phyloP scores from a whole-genome alignment of 441 rosid species.

The Populus trichocarpa region DNA sequence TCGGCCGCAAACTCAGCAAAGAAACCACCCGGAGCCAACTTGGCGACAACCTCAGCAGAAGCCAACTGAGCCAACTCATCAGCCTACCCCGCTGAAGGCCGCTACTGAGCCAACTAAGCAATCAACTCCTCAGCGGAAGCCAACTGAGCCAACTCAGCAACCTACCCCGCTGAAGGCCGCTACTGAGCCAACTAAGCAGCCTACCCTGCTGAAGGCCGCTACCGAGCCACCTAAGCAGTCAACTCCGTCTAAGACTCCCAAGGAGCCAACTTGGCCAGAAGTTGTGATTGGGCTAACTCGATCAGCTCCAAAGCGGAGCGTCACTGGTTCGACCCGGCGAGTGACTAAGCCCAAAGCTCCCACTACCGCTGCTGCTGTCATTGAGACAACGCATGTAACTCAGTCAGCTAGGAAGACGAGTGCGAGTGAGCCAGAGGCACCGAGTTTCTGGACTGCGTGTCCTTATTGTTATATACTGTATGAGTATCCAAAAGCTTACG shows the following conservation, averaged over 20 bases:
- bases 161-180: background rate
- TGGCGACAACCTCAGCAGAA: constrained; percentile 15
- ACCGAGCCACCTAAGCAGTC: constrained; percentile 12
- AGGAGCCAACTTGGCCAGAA: constrained; percentile 2
- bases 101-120: constrained; percentile 15
- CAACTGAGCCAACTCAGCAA: constrained; percentile 7
- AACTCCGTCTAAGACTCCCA: background rate
- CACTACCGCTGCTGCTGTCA: background rate
- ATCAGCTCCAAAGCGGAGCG: background rate
- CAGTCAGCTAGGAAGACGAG: background rate
- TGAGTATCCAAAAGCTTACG: constrained; percentile 68
- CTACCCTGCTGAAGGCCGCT: background rate
- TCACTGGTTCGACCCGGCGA: background rate
- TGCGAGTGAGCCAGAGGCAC: constrained; percentile 22
- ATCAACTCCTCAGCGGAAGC: background rate
- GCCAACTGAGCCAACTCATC: constrained; percentile 15
- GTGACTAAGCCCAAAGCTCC: background rate
- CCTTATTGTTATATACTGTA: constrained; percentile 72
- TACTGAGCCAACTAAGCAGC: constrained; percentile 14
- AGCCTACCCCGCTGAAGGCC: background rate
- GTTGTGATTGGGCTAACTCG: constrained; percentile 7
- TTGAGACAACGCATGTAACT: background rate
- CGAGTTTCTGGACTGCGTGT: constrained; percentile 87
- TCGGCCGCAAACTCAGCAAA: constrained; percentile 21
- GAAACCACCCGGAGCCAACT: constrained; percentile 18